phyloP scores from a whole-genome alignment of 768 basidiomycete genomes.

The Tulasnella sp. region DNA sequence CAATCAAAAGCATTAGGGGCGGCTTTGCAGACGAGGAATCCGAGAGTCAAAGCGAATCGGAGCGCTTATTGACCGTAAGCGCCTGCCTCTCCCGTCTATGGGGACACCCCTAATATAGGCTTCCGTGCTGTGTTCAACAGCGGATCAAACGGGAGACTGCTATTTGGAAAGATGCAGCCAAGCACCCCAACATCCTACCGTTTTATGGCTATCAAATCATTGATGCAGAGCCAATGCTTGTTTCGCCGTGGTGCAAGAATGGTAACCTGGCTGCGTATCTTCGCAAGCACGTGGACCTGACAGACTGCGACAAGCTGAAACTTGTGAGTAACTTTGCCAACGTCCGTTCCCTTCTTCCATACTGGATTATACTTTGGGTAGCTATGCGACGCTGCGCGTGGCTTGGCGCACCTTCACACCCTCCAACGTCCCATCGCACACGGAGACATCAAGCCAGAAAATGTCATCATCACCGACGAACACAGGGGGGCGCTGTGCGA shows the following conservation, averaged over 20 bases:
- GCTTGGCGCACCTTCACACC: conserved; percentile 10
- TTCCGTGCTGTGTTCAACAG: neutral
- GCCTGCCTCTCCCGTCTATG: neutral
- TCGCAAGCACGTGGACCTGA: neutral
- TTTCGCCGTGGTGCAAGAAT: conserved; percentile 18
- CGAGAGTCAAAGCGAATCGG: neutral
- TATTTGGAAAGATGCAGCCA: neutral
- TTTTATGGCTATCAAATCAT: neutral
- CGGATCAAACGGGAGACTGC: neutral
- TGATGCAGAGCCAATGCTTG: neutral
- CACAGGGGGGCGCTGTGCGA: neutral
- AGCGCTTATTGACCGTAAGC: neutral
- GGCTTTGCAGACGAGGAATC: neutral
- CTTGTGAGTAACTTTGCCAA: neutral
- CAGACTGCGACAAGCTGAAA: neutral
- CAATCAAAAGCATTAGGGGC: neutral
- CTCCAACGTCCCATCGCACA: neutral
- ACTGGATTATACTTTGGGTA: neutral
- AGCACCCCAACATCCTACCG: conserved; percentile 15
- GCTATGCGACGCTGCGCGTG: neutral
- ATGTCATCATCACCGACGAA: neutral
- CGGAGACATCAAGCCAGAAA: conserved; percentile 17
- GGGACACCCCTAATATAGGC: neutral
- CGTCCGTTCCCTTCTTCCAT: too few relatives aligned
- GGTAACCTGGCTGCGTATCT: neutral